Evolutionary conservation across 495 filamentous ascomycete species (phyloP).

Genomic region (Penicillium riverlandense): DNA sequence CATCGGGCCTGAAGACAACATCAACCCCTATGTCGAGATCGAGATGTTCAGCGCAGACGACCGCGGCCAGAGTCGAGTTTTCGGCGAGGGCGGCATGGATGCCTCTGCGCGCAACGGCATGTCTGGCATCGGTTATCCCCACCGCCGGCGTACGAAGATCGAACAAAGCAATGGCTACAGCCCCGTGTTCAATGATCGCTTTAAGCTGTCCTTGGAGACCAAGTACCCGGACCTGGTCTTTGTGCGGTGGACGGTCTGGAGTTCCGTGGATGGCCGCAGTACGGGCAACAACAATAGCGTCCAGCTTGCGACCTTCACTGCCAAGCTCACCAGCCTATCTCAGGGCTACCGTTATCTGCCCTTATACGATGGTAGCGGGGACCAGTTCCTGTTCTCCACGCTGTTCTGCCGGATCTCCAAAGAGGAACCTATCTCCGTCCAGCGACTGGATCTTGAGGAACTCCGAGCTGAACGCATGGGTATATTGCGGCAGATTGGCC

Average conservation of each 20-base stretch:
- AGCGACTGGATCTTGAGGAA: slow-evolving; percentile 38
- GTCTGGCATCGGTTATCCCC: slow-evolving; percentile 66
- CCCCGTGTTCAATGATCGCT: slow-evolving; percentile 70
- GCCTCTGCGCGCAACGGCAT: slow-evolving; percentile 60
- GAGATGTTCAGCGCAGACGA: slow-evolving; percentile 94
- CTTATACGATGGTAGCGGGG: slow-evolving; percentile 81
- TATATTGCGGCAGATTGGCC: slow-evolving; percentile 41
- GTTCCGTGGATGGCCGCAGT: slow-evolving; percentile 60
- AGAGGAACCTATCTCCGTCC: slow-evolving; percentile 45
- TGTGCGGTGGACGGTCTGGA: slow-evolving; percentile 86
- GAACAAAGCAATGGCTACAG: slow-evolving; percentile 86
- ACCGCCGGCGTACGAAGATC: slow-evolving; percentile 69
- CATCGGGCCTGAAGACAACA: slow-evolving; percentile 58
- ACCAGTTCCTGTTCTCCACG: slow-evolving; percentile 90
- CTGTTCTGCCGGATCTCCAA: slow-evolving; percentile 83
- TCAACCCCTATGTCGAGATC: slow-evolving; percentile 91
- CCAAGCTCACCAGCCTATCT: slow-evolving; percentile 81
- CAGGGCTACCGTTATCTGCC: slow-evolving; percentile 96
- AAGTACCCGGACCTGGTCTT: slow-evolving; percentile 91
- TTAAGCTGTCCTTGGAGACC: slow-evolving; percentile 72
- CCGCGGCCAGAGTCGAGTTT: slow-evolving; percentile 58
- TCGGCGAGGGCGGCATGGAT: slow-evolving; percentile 62
- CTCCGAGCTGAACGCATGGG: slow-evolving; percentile 43
- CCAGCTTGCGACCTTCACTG: slow-evolving; percentile 82
- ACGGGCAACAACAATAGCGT: slow-evolving; percentile 53